Percentiles rank a stretch among this genome's conserved stretches.
These are phyloP conservation scores for Fusarium sp. DNA, from an alignment of 2,329 filamentous ascomycete genomes.

Conservation along the genomic window DNA sequence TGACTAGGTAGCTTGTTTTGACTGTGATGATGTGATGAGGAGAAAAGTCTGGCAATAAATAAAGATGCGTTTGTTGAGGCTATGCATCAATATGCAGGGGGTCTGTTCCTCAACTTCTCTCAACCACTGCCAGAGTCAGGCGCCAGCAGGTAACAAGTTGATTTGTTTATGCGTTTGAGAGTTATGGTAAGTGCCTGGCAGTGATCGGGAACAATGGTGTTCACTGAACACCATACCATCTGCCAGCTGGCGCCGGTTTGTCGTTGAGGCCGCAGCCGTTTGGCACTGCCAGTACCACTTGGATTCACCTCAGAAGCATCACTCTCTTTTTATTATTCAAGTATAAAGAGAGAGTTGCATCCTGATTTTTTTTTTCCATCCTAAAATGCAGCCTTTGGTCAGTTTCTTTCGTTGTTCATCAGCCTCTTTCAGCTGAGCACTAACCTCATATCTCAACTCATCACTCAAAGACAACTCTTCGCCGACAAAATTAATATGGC, in stretches of 20 bases:
- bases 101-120: not conserved
- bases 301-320: not conserved
- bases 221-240: not conserved
- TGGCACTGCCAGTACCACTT: slow-evolving; percentile 4
- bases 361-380: not conserved
- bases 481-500: not conserved
- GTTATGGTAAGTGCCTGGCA: not conserved
- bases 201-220: not conserved
- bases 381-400: not conserved
- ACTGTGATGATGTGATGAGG: not conserved
- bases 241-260: not conserved
- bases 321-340: not conserved
- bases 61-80: not conserved
- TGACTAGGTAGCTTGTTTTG: too few species aligned
- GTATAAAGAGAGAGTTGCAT: not conserved
- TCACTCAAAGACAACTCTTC: not conserved
- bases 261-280: not conserved
- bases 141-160: not conserved
- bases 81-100: not conserved
- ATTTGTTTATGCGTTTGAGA: not conserved
- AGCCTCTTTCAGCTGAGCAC: not conserved
- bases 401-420: not conserved
- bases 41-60: not conserved
- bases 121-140: not conserved
- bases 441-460: not conserved